These are phyloP conservation scores for Plantago major DNA, from an alignment of 257 asterid species.

Conservation along the genomic window DNA sequence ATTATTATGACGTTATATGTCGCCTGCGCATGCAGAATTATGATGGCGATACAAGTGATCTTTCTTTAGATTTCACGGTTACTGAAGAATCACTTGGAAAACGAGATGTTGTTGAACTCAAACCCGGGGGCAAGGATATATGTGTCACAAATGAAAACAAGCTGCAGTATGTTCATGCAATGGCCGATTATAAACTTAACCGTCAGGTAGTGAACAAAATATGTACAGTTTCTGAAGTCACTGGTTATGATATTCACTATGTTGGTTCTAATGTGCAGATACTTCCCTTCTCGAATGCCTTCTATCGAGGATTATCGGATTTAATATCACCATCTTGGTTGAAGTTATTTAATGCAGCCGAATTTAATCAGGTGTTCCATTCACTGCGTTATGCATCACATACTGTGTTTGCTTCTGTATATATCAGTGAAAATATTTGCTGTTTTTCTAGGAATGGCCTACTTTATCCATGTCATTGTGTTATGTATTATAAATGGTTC, in stretches of 20 bases:
- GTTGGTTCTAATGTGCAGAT: slow-evolving; percentile 50
- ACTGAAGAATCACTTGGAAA: slow-evolving; percentile 86
- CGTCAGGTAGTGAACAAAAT: slow-evolving; percentile 57
- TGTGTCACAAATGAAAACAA: slow-evolving; percentile 84
- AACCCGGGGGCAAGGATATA: slow-evolving; percentile 87
- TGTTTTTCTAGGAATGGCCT: too few species aligned
- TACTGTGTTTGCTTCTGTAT: not conserved
- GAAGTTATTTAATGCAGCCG: slow-evolving; percentile 87
- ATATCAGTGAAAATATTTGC: too few species aligned
- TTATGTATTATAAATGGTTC: too few species aligned
- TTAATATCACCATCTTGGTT: slow-evolving; percentile 93
- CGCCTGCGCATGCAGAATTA: slow-evolving; percentile 62
- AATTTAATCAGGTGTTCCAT: slow-evolving; percentile 84
- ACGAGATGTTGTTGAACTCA: slow-evolving; percentile 71
- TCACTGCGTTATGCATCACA: not conserved
- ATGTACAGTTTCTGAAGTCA: slow-evolving; percentile 12
- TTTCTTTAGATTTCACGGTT: slow-evolving; percentile 86
- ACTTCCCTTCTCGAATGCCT: slow-evolving; percentile 92
- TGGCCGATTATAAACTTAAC: slow-evolving; percentile 96
- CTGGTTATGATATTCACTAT: too few species aligned
- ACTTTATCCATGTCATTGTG: too few species aligned
- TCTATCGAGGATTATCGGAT: slow-evolving; percentile 88
- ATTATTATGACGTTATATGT: slow-evolving; percentile 19
- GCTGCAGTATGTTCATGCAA: slow-evolving; percentile 92
- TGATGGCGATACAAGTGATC: slow-evolving; percentile 81